phyloP scores from a whole-genome alignment of 148 eudicot species.

The Chenopodium berlandieri region DNA sequence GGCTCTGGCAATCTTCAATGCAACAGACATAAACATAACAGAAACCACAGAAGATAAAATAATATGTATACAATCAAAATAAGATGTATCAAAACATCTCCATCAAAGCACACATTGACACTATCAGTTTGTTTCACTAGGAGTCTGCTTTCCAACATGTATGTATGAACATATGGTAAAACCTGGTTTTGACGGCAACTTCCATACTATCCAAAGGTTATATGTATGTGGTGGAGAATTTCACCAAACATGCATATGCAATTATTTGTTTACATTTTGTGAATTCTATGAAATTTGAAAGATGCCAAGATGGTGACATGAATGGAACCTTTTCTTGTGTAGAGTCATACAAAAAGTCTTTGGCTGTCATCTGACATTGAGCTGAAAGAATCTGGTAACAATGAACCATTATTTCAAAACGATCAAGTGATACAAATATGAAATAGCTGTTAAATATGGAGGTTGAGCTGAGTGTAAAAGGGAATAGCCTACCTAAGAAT shows the following conservation, averaged over 20 bases:
- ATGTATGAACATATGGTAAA: background rate
- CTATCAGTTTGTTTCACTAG: background rate
- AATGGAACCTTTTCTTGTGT: constrained; percentile 74
- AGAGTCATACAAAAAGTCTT: constrained; percentile 84
- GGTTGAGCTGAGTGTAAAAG: background rate
- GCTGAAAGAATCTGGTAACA: constrained; percentile 55
- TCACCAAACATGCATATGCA: background rate
- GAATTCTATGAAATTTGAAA: background rate
- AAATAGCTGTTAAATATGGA: background rate
- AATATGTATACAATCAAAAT: background rate
- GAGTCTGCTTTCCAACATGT: background rate
- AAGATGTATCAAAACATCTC: background rate
- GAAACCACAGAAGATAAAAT: background rate
- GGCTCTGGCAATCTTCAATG: background rate
- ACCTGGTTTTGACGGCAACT: background rate
- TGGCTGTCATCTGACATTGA: constrained; percentile 84
- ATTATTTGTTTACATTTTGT: background rate
- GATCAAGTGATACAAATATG: background rate
- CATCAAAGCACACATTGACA: background rate
- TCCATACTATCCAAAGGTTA: background rate
- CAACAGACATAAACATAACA: background rate
- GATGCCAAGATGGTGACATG: background rate
- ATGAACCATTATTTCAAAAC: constrained; percentile 14
- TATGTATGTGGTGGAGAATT: background rate
- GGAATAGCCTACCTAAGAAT: constrained; percentile 52